Percentiles rank a stretch among this genome's conserved stretches.
Evolutionary conservation across 805 yeast species (phyloP).

Genomic region (Hyphopichia homilentoma): DNA sequence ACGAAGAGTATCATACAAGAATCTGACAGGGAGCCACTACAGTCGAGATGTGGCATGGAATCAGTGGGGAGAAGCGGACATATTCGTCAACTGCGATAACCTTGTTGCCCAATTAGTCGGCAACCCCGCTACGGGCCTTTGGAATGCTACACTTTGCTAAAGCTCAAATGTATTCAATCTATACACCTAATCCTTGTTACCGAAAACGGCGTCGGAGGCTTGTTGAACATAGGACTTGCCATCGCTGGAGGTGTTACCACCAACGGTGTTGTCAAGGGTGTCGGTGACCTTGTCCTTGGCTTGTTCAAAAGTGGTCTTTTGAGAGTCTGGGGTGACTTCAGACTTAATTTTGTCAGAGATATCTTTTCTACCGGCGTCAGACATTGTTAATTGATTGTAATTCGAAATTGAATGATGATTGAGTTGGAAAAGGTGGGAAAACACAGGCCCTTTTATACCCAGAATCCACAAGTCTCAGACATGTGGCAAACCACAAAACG

Average conservation of each 20-base stretch:
- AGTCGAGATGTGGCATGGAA: too few species aligned
- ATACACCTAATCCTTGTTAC: slow-evolving; percentile 36
- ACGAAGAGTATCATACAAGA: too few species aligned
- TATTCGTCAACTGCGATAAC: too few species aligned
- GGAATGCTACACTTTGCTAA: too few species aligned
- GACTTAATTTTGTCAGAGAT: slow-evolving; percentile 35
- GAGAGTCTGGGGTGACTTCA: slow-evolving; percentile 39
- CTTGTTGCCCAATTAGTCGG: too few species aligned
- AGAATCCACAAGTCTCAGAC: too few species aligned
- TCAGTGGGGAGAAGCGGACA: too few species aligned
- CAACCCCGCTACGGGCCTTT: too few species aligned
- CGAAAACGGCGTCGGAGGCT: slow-evolving; percentile 43
- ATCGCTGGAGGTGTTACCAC: slow-evolving; percentile 29
- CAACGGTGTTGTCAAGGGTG: slow-evolving; percentile 32
- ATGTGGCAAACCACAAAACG: too few species aligned
- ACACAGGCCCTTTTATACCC: slow-evolving; percentile 3
- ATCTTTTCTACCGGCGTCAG: slow-evolving; percentile 42
- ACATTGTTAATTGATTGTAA: slow-evolving; percentile 22
- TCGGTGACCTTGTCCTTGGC: slow-evolving; percentile 37
- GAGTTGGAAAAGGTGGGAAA: not conserved
- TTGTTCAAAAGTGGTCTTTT: slow-evolving; percentile 35
- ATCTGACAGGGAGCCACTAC: too few species aligned
- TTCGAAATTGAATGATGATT: not conserved
- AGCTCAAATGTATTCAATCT: too few species aligned
- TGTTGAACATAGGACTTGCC: slow-evolving; percentile 40